Percentiles rank a stretch among this genome's conserved stretches.
phyloP scores from a whole-genome alignment of 2,329 filamentous ascomycete genomes.

The Coniochaeta hoffmannii region DNA sequence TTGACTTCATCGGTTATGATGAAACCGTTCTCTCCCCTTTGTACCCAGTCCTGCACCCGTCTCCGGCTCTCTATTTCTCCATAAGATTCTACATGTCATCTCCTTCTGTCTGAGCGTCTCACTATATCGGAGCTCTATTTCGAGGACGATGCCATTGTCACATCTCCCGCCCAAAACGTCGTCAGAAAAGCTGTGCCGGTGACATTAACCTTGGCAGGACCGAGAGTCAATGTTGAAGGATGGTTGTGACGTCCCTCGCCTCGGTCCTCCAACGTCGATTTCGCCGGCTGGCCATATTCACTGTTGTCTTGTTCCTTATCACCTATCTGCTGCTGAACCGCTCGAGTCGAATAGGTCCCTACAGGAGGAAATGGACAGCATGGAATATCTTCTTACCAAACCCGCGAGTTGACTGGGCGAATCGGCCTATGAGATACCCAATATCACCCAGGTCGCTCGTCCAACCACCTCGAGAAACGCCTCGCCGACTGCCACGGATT shows the following conservation, averaged over 20 bases:
- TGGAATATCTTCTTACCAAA: slow-evolving; percentile 17
- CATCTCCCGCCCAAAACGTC: too few relatives aligned
- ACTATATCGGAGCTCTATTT: too few relatives aligned
- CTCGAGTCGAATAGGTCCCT: not conserved
- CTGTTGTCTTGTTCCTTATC: not conserved
- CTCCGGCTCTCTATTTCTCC: too few relatives aligned
- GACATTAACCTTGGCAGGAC: not conserved
- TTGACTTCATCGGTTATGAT: not conserved
- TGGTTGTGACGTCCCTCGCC: not conserved
- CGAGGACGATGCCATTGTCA: too few relatives aligned
- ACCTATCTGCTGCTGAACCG: slow-evolving; percentile 12
- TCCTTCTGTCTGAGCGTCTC: too few relatives aligned
- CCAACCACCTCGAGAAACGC: slow-evolving; percentile 25
- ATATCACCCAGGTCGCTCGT: slow-evolving; percentile 11
- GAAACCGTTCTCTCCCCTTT: not conserved
- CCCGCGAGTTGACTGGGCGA: slow-evolving; percentile 19
- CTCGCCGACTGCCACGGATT: slow-evolving; percentile 31
- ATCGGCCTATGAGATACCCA: slow-evolving; percentile 15
- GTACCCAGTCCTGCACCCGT: too few relatives aligned
- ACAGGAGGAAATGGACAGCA: slow-evolving; percentile 1
- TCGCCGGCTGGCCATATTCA: not conserved
- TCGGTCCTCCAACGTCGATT: not conserved
- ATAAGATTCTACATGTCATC: not conserved
- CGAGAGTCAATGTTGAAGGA: not conserved
- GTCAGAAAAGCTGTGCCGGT: not conserved